phyloP scores from a whole-genome alignment of 495 filamentous ascomycete genomes.

The Platismatia glauca region DNA sequence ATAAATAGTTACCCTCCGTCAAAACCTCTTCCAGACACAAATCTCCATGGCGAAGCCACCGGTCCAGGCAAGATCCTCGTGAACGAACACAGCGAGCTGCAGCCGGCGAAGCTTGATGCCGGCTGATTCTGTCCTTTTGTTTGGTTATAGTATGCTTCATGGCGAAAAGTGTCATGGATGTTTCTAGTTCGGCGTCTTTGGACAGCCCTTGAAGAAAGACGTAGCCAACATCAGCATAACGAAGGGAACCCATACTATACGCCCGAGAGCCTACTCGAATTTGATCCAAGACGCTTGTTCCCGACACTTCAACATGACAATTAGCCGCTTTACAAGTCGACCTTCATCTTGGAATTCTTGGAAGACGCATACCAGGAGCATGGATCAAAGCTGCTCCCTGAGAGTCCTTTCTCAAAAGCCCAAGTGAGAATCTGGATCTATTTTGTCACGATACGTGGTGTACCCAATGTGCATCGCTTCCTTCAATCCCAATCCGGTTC shows the following conservation, averaged over 20 bases:
- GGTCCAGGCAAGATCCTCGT: conserved; percentile 42
- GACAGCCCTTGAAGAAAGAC: conserved; percentile 59
- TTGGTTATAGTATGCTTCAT: conserved; percentile 27
- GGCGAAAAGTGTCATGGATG: neutral
- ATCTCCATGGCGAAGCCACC: conserved; percentile 45
- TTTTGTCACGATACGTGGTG: conserved; percentile 52
- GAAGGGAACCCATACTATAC: conserved; percentile 69
- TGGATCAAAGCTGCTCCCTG: conserved; percentile 41
- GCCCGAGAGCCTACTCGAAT: conserved; percentile 47
- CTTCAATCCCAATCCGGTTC: conserved; percentile 49
- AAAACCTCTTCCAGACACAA: conserved; percentile 30
- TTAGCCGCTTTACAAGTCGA: conserved; percentile 58
- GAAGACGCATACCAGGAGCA: conserved; percentile 54
- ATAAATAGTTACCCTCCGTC: too few species aligned
- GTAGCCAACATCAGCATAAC: conserved; percentile 56
- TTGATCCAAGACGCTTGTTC: conserved; percentile 62
- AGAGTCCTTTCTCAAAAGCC: conserved; percentile 49
- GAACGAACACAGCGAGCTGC: conserved; percentile 35
- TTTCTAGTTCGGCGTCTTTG: conserved; percentile 51
- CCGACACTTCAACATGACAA: conserved; percentile 49
- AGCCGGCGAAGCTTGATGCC: conserved; percentile 52
- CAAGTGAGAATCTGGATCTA: conserved; percentile 59
- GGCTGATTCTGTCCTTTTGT: conserved; percentile 49
- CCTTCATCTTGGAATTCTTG: conserved; percentile 59
- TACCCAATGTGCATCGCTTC: conserved; percentile 55